Base-by-base conservation (phyloP, 495 filamentous ascomycete species). In the Aspergillus olivimuriae region DNA sequence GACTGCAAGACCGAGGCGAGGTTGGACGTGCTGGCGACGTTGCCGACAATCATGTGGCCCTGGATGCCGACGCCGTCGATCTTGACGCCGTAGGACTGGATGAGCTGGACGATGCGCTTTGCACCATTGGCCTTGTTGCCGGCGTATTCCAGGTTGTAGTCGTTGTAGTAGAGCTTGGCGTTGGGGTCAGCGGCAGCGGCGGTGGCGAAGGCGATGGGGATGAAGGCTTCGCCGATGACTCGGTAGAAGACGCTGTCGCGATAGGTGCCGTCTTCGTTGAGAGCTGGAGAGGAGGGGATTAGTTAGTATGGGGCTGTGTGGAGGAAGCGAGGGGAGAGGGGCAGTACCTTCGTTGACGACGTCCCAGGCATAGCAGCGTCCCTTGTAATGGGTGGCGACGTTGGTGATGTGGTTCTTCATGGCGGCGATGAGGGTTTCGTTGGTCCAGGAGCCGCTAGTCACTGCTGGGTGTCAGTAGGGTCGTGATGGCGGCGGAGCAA, bases 21-120 rank as follows among this genome's bases (percentile, higher is more conserved):
- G 10, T 70, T 54, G 28, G 66, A 65, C 37, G 68, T 49, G 35
- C 64, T 72, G 0, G 76, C 71, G 12, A 73, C 67, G 11, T 55
- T 59, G 40, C 78, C 78, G 11, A 75, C 77, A 41, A 73, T 69
- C 36, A 85, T 72, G 50, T 87, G 83, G 3, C 61, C 64, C 50
- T 87, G 78, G 34, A 83, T 57, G 43, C 83, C 82, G 6, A 86
- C 75, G 10, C 81, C 81, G 47, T 85, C 78, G 47, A 85, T 79
- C 38, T 71, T 71, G 20, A 69, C 69, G 0, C 74, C 76, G 16
- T 66, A 72, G 1, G 68, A 64, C 38, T 75, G 47, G 16, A 85
- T 53, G 18, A 73, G 53, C 46, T 75, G 66, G 41, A 84, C 75
- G 34, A 84, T 73, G 8, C 52, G 56, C 9, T 62, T 60, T 3